Conservation (phyloP, 1,284 basidiomycete genomes). For the Ceratobasidium sp. region DNA sequence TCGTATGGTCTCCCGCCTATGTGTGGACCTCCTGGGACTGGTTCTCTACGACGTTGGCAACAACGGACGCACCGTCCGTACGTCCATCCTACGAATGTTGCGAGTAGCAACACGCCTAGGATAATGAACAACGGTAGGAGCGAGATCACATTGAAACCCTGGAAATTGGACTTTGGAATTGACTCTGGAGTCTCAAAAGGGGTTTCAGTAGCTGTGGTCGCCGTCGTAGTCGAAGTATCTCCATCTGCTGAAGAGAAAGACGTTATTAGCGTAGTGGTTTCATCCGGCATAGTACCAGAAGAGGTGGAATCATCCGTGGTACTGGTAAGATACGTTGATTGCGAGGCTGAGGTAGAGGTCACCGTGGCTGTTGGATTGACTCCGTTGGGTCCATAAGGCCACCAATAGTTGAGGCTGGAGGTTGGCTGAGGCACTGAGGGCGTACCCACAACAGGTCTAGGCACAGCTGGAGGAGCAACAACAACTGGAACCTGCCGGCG, state of each 20-base stretch:
- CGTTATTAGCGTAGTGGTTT: background rate
- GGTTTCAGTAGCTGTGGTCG: background rate
- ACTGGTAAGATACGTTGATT: no score
- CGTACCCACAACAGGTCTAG: background rate
- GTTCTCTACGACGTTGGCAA: conserved; percentile 2
- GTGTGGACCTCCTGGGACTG: background rate
- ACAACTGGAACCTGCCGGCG: conserved; percentile 23
- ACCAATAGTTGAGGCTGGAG: conserved; percentile 36
- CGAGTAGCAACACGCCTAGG: conserved; percentile 7
- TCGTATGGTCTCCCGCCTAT: conserved; percentile 29
- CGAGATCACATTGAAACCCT: background rate
- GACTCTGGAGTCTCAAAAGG: background rate
- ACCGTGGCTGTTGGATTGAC: conserved; percentile 18
- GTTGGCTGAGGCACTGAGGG: conserved; percentile 3
- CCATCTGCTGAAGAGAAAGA: background rate
- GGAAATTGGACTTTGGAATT: background rate
- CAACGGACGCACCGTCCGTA: conserved; percentile 16
- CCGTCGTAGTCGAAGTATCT: background rate
- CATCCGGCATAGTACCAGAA: background rate
- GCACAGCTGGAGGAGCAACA: conserved; percentile 1
- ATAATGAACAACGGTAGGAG: conserved; percentile 27
- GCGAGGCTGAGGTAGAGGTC: background rate
- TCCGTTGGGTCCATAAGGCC: conserved; percentile 36
- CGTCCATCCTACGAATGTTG: conserved; percentile 22
- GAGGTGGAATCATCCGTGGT: background rate